These are phyloP conservation scores for Biscogniauxia marginata DNA, from an alignment of 2,329 filamentous ascomycete species.

Conservation along the genomic window DNA sequence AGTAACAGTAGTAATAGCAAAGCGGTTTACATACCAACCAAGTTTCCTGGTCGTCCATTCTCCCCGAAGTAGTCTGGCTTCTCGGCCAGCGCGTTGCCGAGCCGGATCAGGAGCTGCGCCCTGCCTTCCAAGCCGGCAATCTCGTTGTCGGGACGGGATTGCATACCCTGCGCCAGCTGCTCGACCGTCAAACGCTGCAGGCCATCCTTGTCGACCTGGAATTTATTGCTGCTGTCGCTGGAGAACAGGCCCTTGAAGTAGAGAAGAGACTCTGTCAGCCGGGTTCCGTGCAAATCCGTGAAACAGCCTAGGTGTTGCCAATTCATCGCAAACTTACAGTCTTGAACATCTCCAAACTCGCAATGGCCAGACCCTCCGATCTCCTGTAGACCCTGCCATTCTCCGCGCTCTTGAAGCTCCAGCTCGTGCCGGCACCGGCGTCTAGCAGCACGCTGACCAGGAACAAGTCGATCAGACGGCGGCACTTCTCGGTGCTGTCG, in stretches of 20 bases:
- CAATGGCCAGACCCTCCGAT: constrained; percentile 62
- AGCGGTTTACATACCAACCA: constrained; percentile 67
- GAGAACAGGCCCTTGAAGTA: constrained; percentile 71
- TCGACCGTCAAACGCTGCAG: constrained; percentile 73
- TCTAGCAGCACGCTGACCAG: constrained; percentile 78
- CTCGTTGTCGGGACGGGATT: constrained; percentile 77
- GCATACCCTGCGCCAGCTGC: constrained; percentile 75
- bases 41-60: constrained; percentile 84
- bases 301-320: not conserved
- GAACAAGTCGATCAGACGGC: constrained; percentile 60
- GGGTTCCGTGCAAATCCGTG: not conserved
- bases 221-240: constrained; percentile 75
- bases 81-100: constrained; percentile 70
- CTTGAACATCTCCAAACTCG: constrained; percentile 89
- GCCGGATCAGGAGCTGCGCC: constrained; percentile 71
- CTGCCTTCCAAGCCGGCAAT: constrained; percentile 85
- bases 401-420: constrained; percentile 90
- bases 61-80: constrained; percentile 82
- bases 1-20: no score
- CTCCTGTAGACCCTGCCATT: constrained; percentile 79
- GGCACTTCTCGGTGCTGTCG: constrained; percentile 39
- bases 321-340: constrained; percentile 36
- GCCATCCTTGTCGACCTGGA: constrained; percentile 84
- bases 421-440: constrained; percentile 84
- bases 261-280: constrained; percentile 6